Evolutionary conservation across 2,329 filamentous ascomycete species (phyloP).

Genomic region (Beauveria sp.): DNA sequence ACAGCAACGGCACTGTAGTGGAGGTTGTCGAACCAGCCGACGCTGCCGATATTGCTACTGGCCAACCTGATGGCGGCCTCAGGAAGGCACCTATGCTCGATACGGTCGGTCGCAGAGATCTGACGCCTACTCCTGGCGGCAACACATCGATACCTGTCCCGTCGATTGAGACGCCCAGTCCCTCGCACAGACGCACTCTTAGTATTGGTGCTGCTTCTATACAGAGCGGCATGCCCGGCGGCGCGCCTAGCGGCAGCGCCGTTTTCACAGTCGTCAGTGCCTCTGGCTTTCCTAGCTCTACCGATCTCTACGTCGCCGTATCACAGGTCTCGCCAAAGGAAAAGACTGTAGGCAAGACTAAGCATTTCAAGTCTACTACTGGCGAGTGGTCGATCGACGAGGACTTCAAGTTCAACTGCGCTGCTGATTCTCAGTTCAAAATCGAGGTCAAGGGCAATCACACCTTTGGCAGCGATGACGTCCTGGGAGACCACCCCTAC

Average conservation of each 20-base stretch:
- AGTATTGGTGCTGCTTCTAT: constrained; percentile 60
- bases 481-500: constrained; percentile 79
- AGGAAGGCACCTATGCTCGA: constrained; percentile 34
- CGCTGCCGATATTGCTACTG: background rate
- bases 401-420: constrained; percentile 68
- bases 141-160: constrained; percentile 4
- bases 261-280: constrained; percentile 75
- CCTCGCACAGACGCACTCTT: constrained; percentile 41
- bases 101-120: constrained; percentile 23
- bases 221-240: constrained; percentile 53
- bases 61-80: constrained; percentile 30
- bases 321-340: constrained; percentile 59
- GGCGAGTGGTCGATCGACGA: constrained; percentile 68
- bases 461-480: constrained; percentile 75
- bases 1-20: constrained; percentile 37
- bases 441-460: constrained; percentile 79
- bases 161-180: constrained; percentile 11
- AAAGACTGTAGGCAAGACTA: constrained; percentile 86
- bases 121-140: constrained; percentile 12
- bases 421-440: constrained; percentile 79
- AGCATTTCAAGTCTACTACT: constrained; percentile 68
- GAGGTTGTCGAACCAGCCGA: constrained; percentile 29
- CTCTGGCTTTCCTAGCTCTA: constrained; percentile 64
- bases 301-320: constrained; percentile 73
- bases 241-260: constrained; percentile 65